Evolutionary conservation across 768 basidiomycete genomes (phyloP), one percentile per base, ranked within the genome.

Genomic region (Russula griseocarnosa): DNA sequence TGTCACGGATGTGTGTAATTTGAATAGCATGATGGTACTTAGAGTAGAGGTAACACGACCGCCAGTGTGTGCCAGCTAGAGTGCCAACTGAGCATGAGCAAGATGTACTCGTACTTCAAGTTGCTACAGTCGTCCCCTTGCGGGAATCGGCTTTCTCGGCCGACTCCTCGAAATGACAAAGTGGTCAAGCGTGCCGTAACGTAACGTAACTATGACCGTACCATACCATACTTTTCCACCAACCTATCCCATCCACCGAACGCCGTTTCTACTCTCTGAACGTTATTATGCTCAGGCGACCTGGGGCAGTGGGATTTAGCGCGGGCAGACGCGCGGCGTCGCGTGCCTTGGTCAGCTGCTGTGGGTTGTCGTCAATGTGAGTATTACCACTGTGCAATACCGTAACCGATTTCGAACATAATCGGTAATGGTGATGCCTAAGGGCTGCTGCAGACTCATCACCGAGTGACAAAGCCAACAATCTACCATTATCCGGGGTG

Each of bases 401-500:
- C n/a, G 44, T 24, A 47, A 47, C 11, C 3, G 7, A 9, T 16
- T 36, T 32, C 9, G n/a, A 7, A n/a, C 9, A 18, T 3, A 11
- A 30, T 24, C 18, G 30, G 26, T 44, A 28, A 55, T 55, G 44
- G 10, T 22, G 18, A 2, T 24, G 10, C 14, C 34, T 20, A 28
- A 59, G 58, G 36, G 38, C 50, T 28, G 32, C 30, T 28, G 32
- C 30, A n/a, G 51, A 53, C n/a, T 28, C 51, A 28, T 42, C n/a
- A 6, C 1, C 28, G 50, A 60, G 30, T 7, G 26, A 52, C 38
- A 38, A 28, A 38, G 10, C 58, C 32, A 28, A 13, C 40, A 14
- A 18, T 22, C 51, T 60, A 7, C 59, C 59, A 2, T 46, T 88
- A 13, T 76, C 82, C 7, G 86, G 86, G 8, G 73, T 88, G 40